Evolutionary conservation across 179 eudicot genomes (phyloP), one percentile per base, ranked within the genome.

Genomic region (Silene vulgaris): DNA sequence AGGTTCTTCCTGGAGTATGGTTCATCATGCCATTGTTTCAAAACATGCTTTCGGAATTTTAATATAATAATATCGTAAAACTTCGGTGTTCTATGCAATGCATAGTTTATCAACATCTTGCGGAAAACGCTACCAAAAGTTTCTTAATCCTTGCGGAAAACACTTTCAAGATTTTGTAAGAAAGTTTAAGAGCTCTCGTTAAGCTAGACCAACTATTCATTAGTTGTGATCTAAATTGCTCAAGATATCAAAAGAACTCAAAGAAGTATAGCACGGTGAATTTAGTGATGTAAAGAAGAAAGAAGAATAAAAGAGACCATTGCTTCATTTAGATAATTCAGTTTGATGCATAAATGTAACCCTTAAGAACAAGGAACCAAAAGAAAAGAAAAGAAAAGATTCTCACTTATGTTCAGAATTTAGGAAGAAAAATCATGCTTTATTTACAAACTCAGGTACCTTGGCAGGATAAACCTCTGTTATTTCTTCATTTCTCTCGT

Each of bases 401-500:
- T 63, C 67, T 63, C 67, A 54, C 45, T 70, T 48, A 14, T 37
- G 73, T 40, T n/a, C 29, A 59, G 35, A 28, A 59, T n/a, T 37
- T 14, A 32, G 54, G 20, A 40, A 35, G 20, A 3, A 21, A 57
- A 32, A n/a, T 77, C 72, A 68, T 21, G 43, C 45, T 74, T 65
- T 77, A 61, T 54, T 48, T 54, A 74, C 45, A 70, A 65, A 14
- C 73, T 78, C 84, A 9, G 75, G 77, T 71, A 81, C 79, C 70
- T 68, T 73, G 75, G 77, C 74, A 69, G 93, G 91, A 76, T 89
- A 86, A 68, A 91, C 93, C 81, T 90, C 91, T 20, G 84, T 86
- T 28, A 90, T 89, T 80, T 91, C 91, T 86, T 88, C 98, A 68
- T 48, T 89, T 66, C 81, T 82, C 78, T 93, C 97, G 65, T 91